Evolutionary conservation across 495 filamentous ascomycete species (phyloP).

Genomic region (Penicillium desertorum): DNA sequence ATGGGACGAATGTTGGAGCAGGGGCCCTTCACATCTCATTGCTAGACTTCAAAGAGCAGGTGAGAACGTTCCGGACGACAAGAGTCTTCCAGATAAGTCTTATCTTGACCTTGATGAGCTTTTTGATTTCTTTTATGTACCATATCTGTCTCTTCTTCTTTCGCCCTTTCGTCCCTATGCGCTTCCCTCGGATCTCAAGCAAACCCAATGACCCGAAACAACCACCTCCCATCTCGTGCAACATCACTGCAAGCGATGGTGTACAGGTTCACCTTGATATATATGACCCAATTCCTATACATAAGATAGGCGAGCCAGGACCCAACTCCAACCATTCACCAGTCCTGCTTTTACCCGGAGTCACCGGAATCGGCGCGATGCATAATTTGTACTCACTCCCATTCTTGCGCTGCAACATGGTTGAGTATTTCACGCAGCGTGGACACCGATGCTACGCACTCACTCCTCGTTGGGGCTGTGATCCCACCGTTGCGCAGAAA

Average conservation of each 20-base stretch:
- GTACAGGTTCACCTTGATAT: not conserved
- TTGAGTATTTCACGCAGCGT: slow-evolving; percentile 61
- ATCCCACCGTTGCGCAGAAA: slow-evolving; percentile 50
- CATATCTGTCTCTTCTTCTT: slow-evolving; percentile 57
- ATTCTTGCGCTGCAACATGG: slow-evolving; percentile 62
- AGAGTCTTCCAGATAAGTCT: not conserved
- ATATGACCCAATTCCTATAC: not conserved
- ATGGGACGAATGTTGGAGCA: slow-evolving; percentile 51
- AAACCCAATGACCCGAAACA: not conserved
- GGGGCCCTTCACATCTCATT: slow-evolving; percentile 60
- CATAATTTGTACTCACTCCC: slow-evolving; percentile 65
- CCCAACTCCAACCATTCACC: not conserved
- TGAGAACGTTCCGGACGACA: slow-evolving; percentile 50
- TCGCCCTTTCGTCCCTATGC: slow-evolving; percentile 44
- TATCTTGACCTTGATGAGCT: slow-evolving; percentile 6
- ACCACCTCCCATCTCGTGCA: not conserved
- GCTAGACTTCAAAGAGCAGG: slow-evolving; percentile 56
- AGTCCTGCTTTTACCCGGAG: slow-evolving; percentile 37
- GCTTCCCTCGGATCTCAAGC: slow-evolving; percentile 1
- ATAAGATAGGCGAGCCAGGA: not conserved
- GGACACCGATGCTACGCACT: slow-evolving; percentile 60
- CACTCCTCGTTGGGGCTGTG: slow-evolving; percentile 60
- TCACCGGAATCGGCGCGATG: slow-evolving; percentile 62
- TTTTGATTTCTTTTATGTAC: slow-evolving; percentile 54
- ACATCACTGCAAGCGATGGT: not conserved